These are phyloP conservation scores for Amphicarpaea edgeworthii DNA, from an alignment of 306 rosid genomes.

Conservation along the genomic window DNA sequence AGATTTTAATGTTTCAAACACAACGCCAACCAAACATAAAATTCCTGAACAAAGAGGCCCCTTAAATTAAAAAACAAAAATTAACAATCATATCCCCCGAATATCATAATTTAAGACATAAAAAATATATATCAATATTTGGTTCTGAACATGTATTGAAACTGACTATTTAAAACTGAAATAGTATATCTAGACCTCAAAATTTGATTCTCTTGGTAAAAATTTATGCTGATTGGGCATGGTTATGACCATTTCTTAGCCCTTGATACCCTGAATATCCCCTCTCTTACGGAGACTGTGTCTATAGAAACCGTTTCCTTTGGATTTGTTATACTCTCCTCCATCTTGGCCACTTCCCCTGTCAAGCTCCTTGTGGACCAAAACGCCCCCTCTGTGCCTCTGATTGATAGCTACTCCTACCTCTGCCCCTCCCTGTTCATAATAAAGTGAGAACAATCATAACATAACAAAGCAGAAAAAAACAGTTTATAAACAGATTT, in stretches of 20 bases:
- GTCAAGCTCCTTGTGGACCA: conserved; percentile 54
- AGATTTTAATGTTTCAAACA: too few relatives aligned
- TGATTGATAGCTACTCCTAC: conserved; percentile 65
- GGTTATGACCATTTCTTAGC: conserved; percentile 45
- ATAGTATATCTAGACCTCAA: too few relatives aligned
- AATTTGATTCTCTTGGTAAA: neutral
- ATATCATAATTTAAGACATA: too few relatives aligned
- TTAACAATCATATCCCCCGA: too few relatives aligned
- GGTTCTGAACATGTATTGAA: too few relatives aligned
- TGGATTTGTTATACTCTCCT: conserved; percentile 61
- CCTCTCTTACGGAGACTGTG: conserved; percentile 59
- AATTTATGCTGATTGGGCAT: conserved; percentile 50
- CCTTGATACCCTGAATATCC: conserved; percentile 55
- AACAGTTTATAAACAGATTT: too few relatives aligned
- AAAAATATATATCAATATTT: too few relatives aligned
- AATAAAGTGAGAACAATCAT: neutral
- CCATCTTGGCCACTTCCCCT: conserved; percentile 62
- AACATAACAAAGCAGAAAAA: too few relatives aligned
- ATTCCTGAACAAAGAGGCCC: too few relatives aligned
- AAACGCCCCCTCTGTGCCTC: conserved; percentile 65
- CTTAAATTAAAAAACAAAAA: too few relatives aligned
- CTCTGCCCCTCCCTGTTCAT: conserved; percentile 81
- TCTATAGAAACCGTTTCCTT: conserved; percentile 73
- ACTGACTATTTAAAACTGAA: too few relatives aligned
- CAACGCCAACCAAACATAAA: too few relatives aligned